Evolutionary conservation across 1,284 basidiomycete genomes (phyloP).

Genomic region (Sanghuangporus weigelae): DNA sequence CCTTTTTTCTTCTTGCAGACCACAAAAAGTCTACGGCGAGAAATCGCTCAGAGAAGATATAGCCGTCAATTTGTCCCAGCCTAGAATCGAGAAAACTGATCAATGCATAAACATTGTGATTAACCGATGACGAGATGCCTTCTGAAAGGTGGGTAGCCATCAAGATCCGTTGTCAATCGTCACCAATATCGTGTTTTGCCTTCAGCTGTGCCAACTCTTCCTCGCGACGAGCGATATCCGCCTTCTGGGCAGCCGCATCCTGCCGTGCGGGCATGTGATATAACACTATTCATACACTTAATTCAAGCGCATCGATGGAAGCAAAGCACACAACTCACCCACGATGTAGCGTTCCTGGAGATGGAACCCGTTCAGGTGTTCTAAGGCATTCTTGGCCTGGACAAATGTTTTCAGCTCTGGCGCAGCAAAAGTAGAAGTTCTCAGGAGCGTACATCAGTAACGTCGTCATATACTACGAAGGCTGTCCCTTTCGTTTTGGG

Average conservation of each 20-base stretch:
- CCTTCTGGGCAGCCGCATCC: conserved; percentile 88
- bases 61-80: too few relatives aligned
- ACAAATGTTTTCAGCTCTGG: conserved; percentile 1
- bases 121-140: neutral
- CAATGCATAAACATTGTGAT: neutral
- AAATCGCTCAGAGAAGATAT: too few relatives aligned
- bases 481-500: conserved; percentile 94
- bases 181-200: conserved; percentile 73
- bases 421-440: conserved; percentile 2
- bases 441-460: conserved; percentile 71
- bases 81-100: too few relatives aligned
- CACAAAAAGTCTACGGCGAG: too few relatives aligned
- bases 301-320: neutral
- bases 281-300: conserved; percentile 49
- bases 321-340: conserved; percentile 29
- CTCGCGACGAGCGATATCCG: conserved; percentile 88
- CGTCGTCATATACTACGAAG: conserved; percentile 88
- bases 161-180: conserved; percentile 40
- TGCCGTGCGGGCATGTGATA: conserved; percentile 98
- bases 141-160: neutral
- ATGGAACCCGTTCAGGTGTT: conserved; percentile 97
- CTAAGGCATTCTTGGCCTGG: conserved; percentile 92
- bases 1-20: too few relatives aligned
- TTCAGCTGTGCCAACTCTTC: conserved; percentile 87
- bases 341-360: conserved; percentile 97